Conservation (phyloP, 177 flowering plant genomes). For the Tripterygium wilfordii region DNA sequence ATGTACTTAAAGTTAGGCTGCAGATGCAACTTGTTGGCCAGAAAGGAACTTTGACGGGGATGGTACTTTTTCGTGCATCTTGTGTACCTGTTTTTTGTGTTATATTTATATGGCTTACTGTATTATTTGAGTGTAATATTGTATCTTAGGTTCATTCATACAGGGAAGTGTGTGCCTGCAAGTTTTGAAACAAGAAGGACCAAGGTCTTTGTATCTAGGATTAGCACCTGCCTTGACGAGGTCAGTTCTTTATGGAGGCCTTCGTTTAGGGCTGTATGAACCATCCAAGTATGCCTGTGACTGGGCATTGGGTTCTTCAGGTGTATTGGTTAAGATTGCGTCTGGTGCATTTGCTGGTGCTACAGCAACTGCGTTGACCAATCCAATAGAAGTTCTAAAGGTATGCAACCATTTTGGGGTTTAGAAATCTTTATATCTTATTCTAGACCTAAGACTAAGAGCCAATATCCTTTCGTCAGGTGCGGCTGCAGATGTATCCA, state of each 20-base stretch:
- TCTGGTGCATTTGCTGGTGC: conserved; percentile 92
- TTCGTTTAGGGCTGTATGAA: conserved; percentile 90
- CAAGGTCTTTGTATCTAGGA: conserved; percentile 71
- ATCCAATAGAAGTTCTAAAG: conserved; percentile 91
- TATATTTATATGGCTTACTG: not conserved
- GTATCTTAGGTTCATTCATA: conserved; percentile 6
- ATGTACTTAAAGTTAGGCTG: conserved; percentile 93
- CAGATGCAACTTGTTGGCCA: conserved; percentile 98
- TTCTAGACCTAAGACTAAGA: not conserved
- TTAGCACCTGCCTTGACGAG: conserved; percentile 76
- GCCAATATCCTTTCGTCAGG: conserved; percentile 36
- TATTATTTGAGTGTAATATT: not conserved
- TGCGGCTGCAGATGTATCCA: conserved; percentile 74
- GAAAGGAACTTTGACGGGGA: conserved; percentile 80
- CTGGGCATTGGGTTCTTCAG: conserved; percentile 71
- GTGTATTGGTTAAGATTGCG: conserved; percentile 72
- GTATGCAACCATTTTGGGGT: conserved; percentile 23
- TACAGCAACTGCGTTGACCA: conserved; percentile 81
- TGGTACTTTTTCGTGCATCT: conserved; percentile 36
- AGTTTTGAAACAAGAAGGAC: conserved; percentile 73
- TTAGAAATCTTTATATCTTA: not conserved
- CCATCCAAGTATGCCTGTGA: conserved; percentile 77
- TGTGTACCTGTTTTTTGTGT: conserved; percentile 5
- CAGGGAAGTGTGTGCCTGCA: conserved; percentile 62
- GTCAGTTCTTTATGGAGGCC: conserved; percentile 89